Evolutionary conservation across 306 rosid species (phyloP).

Genomic region (Clitoria ternatea): DNA sequence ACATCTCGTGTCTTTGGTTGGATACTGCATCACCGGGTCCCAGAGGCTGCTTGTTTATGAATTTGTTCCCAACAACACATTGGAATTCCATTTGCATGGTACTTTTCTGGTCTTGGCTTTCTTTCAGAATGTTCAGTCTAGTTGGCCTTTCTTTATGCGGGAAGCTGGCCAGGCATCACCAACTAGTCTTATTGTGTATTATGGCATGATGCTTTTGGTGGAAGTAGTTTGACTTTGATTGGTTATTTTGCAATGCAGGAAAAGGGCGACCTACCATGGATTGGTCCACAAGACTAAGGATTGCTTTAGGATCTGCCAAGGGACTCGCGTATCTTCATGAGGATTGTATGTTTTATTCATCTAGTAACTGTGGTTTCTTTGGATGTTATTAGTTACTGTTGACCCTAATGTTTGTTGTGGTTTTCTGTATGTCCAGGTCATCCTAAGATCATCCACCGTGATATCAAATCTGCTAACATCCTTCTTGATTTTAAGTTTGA

Average conservation of each 20-base stretch:
- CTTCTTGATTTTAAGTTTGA: slow-evolving; percentile 92
- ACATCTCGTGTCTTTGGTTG: slow-evolving; percentile 95
- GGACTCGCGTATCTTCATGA: slow-evolving; percentile 97
- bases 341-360: slow-evolving; percentile 65
- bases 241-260: slow-evolving; percentile 44
- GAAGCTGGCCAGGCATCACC: neutral
- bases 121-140: neutral
- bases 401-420: neutral
- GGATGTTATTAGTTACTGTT: neutral
- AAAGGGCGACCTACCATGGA: slow-evolving; percentile 90
- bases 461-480: slow-evolving; percentile 85
- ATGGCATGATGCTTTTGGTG: slow-evolving; percentile 6
- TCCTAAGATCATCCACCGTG: slow-evolving; percentile 97
- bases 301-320: slow-evolving; percentile 94
- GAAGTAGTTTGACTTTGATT: slow-evolving; percentile 25
- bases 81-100: slow-evolving; percentile 98
- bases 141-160: slow-evolving; percentile 18
- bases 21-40: slow-evolving; percentile 77
- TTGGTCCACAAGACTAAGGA: slow-evolving; percentile 74
- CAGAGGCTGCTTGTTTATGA: slow-evolving; percentile 91
- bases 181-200: neutral
- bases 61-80: slow-evolving; percentile 73
- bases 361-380: neutral
- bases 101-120: slow-evolving; percentile 14
- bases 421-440: slow-evolving; percentile 56